Evolutionary conservation across 164 flowering plant genomes (phyloP).

Genomic region (Chimonanthus praecox): DNA sequence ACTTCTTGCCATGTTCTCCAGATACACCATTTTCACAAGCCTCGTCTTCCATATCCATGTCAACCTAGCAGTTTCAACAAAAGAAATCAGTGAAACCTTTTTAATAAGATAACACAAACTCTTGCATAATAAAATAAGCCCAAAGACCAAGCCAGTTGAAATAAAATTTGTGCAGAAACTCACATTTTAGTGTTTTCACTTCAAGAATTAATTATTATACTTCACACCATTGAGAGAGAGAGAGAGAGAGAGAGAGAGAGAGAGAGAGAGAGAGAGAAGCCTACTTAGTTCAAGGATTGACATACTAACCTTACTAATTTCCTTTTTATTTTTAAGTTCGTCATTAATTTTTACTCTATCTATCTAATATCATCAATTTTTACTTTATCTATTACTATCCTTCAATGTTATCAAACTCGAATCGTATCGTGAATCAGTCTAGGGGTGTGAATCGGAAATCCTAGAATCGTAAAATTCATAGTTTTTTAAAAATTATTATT

Average conservation of each 20-base stretch:
- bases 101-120: not conserved
- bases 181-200: too few species aligned
- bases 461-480: too few species aligned
- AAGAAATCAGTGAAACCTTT: not conserved
- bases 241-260: not conserved
- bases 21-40: slow-evolving; percentile 22
- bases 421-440: too few species aligned
- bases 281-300: not conserved
- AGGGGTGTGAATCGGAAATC: too few species aligned
- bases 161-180: not conserved
- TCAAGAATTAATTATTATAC: too few species aligned
- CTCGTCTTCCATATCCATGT: slow-evolving; percentile 82
- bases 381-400: too few species aligned
- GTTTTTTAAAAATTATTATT: too few species aligned
- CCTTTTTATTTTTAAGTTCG: too few species aligned
- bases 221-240: not conserved
- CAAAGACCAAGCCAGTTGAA: not conserved
- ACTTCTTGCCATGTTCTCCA: slow-evolving; percentile 21
- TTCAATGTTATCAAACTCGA: too few species aligned
- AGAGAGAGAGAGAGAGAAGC: not conserved
- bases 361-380: too few species aligned
- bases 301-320: not conserved
- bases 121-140: not conserved
- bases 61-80: slow-evolving; percentile 41
- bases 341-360: too few species aligned